Evolutionary conservation across 441 rosid genomes (phyloP).

Genomic region (Syzygium syzygioides): DNA sequence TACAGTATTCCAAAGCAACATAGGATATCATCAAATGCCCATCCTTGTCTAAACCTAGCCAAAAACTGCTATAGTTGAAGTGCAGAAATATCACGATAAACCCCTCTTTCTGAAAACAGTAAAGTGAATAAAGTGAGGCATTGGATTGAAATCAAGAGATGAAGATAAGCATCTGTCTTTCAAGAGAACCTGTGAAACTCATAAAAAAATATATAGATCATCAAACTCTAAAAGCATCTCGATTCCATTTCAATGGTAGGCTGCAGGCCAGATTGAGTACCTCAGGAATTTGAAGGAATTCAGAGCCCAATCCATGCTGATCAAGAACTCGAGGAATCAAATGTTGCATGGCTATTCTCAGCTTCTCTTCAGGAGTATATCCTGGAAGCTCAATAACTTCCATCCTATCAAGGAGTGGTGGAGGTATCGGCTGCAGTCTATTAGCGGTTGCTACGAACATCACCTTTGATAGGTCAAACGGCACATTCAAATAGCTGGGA

Average conservation of each 20-base stretch:
- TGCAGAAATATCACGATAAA: neutral
- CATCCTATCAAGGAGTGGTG: slow-evolving; percentile 95
- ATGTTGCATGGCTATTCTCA: slow-evolving; percentile 83
- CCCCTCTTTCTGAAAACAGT: neutral
- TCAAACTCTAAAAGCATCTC: neutral
- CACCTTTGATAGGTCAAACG: slow-evolving; percentile 95
- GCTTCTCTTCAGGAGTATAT: slow-evolving; percentile 95
- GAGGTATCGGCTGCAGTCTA: slow-evolving; percentile 89
- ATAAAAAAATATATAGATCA: neutral
- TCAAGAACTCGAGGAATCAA: slow-evolving; percentile 93
- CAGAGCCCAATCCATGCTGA: slow-evolving; percentile 93
- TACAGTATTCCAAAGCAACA: neutral
- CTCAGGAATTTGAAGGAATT: slow-evolving; percentile 95
- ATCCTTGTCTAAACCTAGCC: neutral
- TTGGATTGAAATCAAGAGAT: neutral
- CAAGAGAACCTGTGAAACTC: neutral
- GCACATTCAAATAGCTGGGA: slow-evolving; percentile 91
- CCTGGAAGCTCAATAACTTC: slow-evolving; percentile 98
- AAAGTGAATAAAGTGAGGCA: neutral
- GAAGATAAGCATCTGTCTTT: neutral
- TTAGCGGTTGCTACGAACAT: slow-evolving; percentile 97
- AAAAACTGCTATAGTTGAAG: neutral
- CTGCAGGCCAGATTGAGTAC: slow-evolving; percentile 28
- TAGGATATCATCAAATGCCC: neutral
- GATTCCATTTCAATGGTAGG: neutral